A percentile compares a stretch with the other conserved stretches of the same genome.
phyloP scores from a whole-genome alignment of 805 yeast genomes.

The Nakazawaea ernobii region DNA sequence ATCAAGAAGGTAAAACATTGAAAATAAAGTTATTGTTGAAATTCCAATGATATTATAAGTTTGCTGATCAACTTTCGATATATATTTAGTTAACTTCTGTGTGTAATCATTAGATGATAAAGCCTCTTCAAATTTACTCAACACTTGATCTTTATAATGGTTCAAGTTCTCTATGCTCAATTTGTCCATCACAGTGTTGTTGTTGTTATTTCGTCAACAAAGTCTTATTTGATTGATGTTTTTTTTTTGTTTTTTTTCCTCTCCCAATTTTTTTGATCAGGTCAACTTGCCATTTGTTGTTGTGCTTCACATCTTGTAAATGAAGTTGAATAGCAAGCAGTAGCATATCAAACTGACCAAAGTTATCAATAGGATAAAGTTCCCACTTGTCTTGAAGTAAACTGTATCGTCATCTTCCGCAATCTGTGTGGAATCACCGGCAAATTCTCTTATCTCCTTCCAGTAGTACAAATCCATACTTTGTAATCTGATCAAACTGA shows the following conservation, averaged over 20 bases:
- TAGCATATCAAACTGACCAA: slow-evolving; percentile 46
- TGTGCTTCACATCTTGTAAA: slow-evolving; percentile 5
- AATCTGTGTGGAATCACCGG: slow-evolving; percentile 13
- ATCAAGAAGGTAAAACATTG: slow-evolving; percentile 4
- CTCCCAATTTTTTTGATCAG: too few relatives aligned
- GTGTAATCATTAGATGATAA: not conserved
- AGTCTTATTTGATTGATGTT: not conserved
- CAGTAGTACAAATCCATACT: slow-evolving; percentile 26
- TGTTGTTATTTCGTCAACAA: slow-evolving; percentile 15
- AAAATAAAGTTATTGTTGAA: slow-evolving; percentile 1
- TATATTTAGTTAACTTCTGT: not conserved
- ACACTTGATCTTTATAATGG: slow-evolving; percentile 14
- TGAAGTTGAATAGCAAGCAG: slow-evolving; percentile 33
- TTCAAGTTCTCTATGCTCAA: slow-evolving; percentile 17
- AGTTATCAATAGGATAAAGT: slow-evolving; percentile 47
- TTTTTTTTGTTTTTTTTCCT: not conserved
- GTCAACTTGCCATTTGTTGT: not conserved
- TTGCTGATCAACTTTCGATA: not conserved
- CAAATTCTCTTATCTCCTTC: slow-evolving; percentile 13
- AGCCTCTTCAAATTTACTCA: not conserved
- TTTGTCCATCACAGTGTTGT: slow-evolving; percentile 19
- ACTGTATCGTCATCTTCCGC: slow-evolving; percentile 30
- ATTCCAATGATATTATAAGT: slow-evolving; percentile 6
- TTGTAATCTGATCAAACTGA: slow-evolving; percentile 28
- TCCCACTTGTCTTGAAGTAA: slow-evolving; percentile 57